Percentiles rank a stretch among this genome's conserved stretches.
Evolutionary conservation across 2,329 filamentous ascomycete genomes (phyloP).

Genomic region (Ramichloridium luteum): DNA sequence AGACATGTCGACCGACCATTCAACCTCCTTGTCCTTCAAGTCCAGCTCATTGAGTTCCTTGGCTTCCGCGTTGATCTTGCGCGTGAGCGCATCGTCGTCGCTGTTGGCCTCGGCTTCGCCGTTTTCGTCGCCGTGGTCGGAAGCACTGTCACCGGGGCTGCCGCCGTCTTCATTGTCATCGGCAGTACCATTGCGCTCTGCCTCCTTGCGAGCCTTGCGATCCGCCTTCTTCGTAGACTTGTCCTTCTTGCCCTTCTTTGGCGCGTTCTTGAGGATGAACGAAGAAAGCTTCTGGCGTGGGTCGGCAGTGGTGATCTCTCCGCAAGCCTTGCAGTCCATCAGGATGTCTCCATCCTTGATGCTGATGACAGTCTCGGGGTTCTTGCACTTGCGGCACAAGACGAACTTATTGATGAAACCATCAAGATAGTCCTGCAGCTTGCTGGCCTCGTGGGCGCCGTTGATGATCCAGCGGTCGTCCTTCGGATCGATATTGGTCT

Average conservation of each 20-base stretch:
- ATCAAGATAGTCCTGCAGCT: conserved; percentile 96
- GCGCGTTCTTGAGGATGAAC: conserved; percentile 93
- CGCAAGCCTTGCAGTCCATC: conserved; percentile 97
- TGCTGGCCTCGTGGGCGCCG: conserved; percentile 84
- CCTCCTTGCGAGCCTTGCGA: conserved; percentile 73
- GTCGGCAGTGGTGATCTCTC: conserved; percentile 83
- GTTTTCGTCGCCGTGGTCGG: conserved; percentile 52
- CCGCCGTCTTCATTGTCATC: conserved; percentile 44
- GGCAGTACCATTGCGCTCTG: conserved; percentile 39
- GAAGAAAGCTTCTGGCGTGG: conserved; percentile 88
- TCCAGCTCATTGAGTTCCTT: conserved; percentile 59
- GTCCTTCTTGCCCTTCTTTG: conserved; percentile 91
- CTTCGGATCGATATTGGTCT: conserved; percentile 93
- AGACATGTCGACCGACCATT: conserved; percentile 95
- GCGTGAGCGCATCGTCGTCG: conserved; percentile 74
- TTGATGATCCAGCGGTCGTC: conserved; percentile 99
- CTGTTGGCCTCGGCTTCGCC: conserved; percentile 61
- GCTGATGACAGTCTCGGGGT: conserved; percentile 90
- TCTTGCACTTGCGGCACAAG: conserved; percentile 99
- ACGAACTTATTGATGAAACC: conserved; percentile 98
- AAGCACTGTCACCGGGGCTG: conserved; percentile 55
- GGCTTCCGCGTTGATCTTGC: conserved; percentile 55
- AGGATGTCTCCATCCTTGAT: conserved; percentile 89
- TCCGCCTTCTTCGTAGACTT: conserved; percentile 84
- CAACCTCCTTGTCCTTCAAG: conserved; percentile 63